Base-by-base conservation (phyloP, 1,284 basidiomycete genomes). In the Vanrija sp. region DNA sequence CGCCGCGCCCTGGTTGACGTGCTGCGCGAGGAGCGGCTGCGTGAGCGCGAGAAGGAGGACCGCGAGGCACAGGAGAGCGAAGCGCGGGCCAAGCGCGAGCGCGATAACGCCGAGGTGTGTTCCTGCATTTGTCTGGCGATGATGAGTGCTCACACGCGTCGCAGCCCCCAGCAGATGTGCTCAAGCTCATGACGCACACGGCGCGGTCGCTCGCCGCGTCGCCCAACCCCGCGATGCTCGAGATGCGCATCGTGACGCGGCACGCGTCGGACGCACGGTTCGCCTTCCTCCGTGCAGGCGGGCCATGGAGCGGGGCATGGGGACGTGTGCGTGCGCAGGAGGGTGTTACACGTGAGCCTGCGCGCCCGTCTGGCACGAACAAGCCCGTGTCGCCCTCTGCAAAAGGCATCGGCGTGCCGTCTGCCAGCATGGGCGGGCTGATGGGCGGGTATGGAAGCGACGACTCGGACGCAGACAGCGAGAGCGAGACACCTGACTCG, bases 171-270 rank as follows among this genome's bases (percentile, higher is more conserved):
- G 81, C 83, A 34, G 45, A 77, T 0, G 85, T 89, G 65, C 78
- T 73, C 49, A 80, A 82, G 9, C 79, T 93, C 25, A 91, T 94
- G 85, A 75, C 78, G 9, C 83, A 86, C 57, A 92, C 91, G 0
- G 88, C 88, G 0, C 65, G 68, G 7, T 85, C 89, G 60, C 70
- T 93, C 15, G 68, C 81, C 12, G 75, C 80, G 5, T 87, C 89
- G 0, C 83, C 85, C 4, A 90, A 92, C 65, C 81, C 87, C 6
- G 82, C 84, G 0, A 83, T 89, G 58, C 80, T 93, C 15, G 89
- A 91, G 73, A 85, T 90, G 81, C 83, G 89, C n/a, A 92, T 94
- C 57, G 78, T 93, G 5, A 85, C 90, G 6, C 90, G 93, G 64
- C 84, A 93, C 65, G 85, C 88, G 0, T 77, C 55, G 69, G 61